A percentile compares a stretch with the other conserved stretches of the same genome.
Conservation (phyloP, 2,329 filamentous ascomycete genomes). For the Epicoccum nigrum region DNA sequence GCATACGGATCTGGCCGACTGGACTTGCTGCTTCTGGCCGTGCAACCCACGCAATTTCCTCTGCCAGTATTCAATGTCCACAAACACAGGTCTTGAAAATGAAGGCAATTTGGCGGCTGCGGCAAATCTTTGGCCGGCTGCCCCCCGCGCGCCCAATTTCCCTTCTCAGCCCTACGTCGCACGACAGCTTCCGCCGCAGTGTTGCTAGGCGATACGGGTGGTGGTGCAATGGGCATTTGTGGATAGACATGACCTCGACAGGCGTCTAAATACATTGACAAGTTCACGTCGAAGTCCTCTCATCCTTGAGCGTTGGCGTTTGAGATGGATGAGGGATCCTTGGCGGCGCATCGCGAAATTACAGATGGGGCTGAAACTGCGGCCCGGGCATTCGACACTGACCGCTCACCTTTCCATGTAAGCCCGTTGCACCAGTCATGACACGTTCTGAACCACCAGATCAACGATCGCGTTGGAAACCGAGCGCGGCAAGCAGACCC, state of each 20-base stretch:
- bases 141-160: slow-evolving; percentile 33
- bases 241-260: background rate
- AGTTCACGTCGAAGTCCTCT: background rate
- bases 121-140: slow-evolving; percentile 23
- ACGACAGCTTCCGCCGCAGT: slow-evolving; percentile 11
- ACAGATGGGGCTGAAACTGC: slow-evolving; percentile 37
- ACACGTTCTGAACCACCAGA: slow-evolving; percentile 24
- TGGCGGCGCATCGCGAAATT: slow-evolving; percentile 42
- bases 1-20: slow-evolving; percentile 5
- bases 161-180: slow-evolving; percentile 2
- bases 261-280: background rate
- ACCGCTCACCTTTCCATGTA: slow-evolving; percentile 16
- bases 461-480: background rate
- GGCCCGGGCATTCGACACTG: slow-evolving; percentile 31
- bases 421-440: slow-evolving; percentile 2
- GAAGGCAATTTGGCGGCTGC: slow-evolving; percentile 34
- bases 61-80: slow-evolving; percentile 2
- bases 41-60: slow-evolving; percentile 10
- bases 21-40: slow-evolving; percentile 2
- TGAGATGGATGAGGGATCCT: slow-evolving; percentile 21
- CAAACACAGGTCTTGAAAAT: slow-evolving; percentile 16
- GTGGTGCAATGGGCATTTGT: background rate
- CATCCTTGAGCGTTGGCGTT: slow-evolving; percentile 22
- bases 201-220: slow-evolving; percentile 11
- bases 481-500: too few relatives aligned